Conservation (phyloP, 2,329 filamentous ascomycete genomes). For the Microcera coccophila region DNA sequence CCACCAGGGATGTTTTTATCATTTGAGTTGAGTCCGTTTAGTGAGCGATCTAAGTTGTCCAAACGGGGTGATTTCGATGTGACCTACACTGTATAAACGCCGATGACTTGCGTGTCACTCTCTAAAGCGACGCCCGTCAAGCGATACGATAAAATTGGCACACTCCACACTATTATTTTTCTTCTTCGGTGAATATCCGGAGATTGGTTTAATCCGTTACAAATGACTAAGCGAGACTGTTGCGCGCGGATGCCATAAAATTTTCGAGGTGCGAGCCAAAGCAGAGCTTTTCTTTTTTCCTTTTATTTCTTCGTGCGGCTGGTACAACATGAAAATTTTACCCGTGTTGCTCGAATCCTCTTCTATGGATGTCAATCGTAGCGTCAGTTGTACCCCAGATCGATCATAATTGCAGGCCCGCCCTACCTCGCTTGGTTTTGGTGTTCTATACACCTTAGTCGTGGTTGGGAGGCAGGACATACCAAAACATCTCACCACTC, state of each 20-base stretch:
- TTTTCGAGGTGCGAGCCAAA: conserved; percentile 18
- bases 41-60: too few species aligned
- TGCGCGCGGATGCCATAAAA: conserved; percentile 28
- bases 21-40: too few species aligned
- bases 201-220: conserved; percentile 7
- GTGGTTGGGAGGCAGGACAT: conserved; percentile 44
- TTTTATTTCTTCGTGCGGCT: conserved; percentile 75
- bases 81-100: too few species aligned
- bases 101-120: too few species aligned
- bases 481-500: conserved; percentile 16
- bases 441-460: conserved; percentile 28
- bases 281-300: conserved; percentile 40
- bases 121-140: too few species aligned
- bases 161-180: too few species aligned
- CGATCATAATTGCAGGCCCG: conserved; percentile 71
- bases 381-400: conserved; percentile 81
- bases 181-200: too few species aligned
- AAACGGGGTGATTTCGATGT: too few species aligned
- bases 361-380: conserved; percentile 48
- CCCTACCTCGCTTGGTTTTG: conserved; percentile 46
- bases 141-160: too few species aligned
- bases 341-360: conserved; percentile 76
- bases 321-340: conserved; percentile 64
- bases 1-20: too few species aligned
- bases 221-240: conserved; percentile 22